Conservation (phyloP, 805 yeast species). For the Saccharomycopsis capsularis region DNA sequence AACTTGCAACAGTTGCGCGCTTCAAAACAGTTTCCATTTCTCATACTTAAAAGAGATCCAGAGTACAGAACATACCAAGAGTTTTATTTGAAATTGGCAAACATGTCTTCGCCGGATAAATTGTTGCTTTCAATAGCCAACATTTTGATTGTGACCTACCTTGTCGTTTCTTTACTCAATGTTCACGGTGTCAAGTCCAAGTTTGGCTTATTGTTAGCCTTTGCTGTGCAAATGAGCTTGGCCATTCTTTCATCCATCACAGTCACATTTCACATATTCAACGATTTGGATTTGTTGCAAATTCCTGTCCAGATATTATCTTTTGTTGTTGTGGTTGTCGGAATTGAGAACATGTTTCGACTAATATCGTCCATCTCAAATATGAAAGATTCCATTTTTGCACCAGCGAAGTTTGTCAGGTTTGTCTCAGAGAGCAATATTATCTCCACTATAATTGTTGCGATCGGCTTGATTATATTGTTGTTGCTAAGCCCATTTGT, state of each 20-base stretch:
- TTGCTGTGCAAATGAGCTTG: conserved; percentile 33
- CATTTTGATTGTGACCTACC: conserved; percentile 29
- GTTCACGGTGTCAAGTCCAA: conserved; percentile 39
- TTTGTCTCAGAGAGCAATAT: conserved; percentile 33
- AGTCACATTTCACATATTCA: conserved; percentile 33
- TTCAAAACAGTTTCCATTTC: not conserved
- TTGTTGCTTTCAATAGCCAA: conserved; percentile 26
- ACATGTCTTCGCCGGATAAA: conserved; percentile 24
- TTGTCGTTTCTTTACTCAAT: conserved; percentile 34
- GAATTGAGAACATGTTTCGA: conserved; percentile 43
- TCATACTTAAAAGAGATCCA: not conserved
- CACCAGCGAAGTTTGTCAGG: conserved; percentile 34
- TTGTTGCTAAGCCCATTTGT: conserved; percentile 28
- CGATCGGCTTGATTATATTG: conserved; percentile 27
- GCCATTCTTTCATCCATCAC: conserved; percentile 39
- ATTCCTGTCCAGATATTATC: conserved; percentile 38
- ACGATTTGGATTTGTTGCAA: conserved; percentile 29
- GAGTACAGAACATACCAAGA: conserved; percentile 3
- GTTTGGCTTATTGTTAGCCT: conserved; percentile 39
- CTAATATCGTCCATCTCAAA: conserved; percentile 35
- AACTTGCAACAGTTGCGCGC: conserved; percentile 27
- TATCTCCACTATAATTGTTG: conserved; percentile 33
- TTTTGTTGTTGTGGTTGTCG: conserved; percentile 35
- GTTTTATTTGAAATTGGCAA: conserved; percentile 19
- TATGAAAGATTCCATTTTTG: conserved; percentile 31